Percentiles rank a stretch among this genome's conserved stretches.
Evolutionary conservation across 345 rosid genomes (phyloP).

Genomic region (Salix dunnii): DNA sequence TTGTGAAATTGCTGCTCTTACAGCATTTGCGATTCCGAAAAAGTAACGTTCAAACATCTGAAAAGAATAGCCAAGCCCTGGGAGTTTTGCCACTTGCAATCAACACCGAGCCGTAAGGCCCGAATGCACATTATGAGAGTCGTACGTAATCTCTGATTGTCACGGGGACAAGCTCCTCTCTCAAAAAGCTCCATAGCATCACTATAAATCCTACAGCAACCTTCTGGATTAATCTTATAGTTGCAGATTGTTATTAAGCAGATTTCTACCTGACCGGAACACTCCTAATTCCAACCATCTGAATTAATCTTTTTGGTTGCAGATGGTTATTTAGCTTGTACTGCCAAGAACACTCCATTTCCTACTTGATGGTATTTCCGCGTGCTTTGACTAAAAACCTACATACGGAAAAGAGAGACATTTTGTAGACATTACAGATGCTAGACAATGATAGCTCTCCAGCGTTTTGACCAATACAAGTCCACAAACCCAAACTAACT

Average conservation of each 20-base stretch:
- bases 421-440: neutral
- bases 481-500: neutral
- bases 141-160: neutral
- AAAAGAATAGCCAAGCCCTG: neutral
- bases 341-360: neutral
- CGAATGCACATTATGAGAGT: neutral
- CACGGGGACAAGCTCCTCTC: neutral
- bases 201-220: neutral
- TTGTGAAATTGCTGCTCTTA: neutral
- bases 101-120: neutral
- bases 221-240: neutral
- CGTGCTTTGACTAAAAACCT: constrained; percentile 15
- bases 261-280: neutral
- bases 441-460: neutral
- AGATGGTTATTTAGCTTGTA: neutral
- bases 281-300: too few relatives aligned
- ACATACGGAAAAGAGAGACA: neutral
- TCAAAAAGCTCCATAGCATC: neutral
- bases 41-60: neutral
- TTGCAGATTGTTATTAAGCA: neutral
- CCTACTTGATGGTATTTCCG: neutral
- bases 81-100: neutral
- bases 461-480: constrained; percentile 1
- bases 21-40: neutral
- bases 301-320: too few relatives aligned